Evolutionary conservation across 2,329 filamentous ascomycete genomes (phyloP), one percentile per base, ranked within the genome.

Genomic region (Ilyonectria robusta): DNA sequence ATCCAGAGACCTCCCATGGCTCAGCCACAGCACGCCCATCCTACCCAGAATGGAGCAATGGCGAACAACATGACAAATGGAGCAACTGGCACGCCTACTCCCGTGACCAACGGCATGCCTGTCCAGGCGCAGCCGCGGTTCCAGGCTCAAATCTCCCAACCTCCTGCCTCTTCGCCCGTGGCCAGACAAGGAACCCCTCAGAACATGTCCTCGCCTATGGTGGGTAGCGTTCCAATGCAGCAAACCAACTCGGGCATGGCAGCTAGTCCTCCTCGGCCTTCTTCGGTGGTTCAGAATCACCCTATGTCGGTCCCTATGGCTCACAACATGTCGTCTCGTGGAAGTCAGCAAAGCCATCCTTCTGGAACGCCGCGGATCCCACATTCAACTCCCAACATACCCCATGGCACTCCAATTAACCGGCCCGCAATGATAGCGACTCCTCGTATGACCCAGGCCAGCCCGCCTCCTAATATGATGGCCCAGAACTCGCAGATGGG

Each of bases 101-200:
- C 76, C 7, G 79, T 84, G 61, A 75, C 81, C 31, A 83, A 81
- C 42, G 80, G 78, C 13, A 80, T 86, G 62, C 79, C 63, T 78
- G 78, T 60, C 15, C 75, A 83, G 10, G 79, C 81, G 6, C 85
- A 85, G 66, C 79, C 83, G 35, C 83, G 86, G 10, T 88, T 89
- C 69, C 81, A 82, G 21, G 82, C 84, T 55, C 87, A 91, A 70
- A 86, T 89, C 8, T 87, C 89, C 1, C 90, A 92, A 74, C 83
- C 88, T 17, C 86, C 88, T 4, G 90, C 89, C 1, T 90, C 91
- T 9, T 94, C 93, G n/a, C 93, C 93, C 0, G 83, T 90, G 64
- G 80, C 87, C 23, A 85, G 88, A 15, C 89, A 92, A 72, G 88
- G 87, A 23, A 92, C 89, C 1, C 90, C 90, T 13, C 88, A 90